A percentile compares a stretch with the other conserved stretches of the same genome.
Evolutionary conservation across 1,284 basidiomycete genomes (phyloP).

Genomic region (Athelia sp.): DNA sequence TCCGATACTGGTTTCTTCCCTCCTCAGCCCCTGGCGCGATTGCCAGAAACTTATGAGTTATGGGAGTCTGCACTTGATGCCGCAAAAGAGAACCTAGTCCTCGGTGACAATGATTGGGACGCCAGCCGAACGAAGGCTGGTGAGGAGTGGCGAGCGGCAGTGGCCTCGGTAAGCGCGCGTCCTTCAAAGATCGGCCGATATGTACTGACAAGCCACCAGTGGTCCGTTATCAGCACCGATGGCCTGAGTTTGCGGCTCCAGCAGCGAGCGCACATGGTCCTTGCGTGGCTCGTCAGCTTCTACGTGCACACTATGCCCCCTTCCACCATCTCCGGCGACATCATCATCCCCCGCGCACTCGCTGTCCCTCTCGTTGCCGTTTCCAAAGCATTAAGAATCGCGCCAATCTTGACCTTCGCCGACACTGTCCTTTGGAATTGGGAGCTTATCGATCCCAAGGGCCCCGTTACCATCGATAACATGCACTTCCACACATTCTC

Average conservation of each 20-base stretch:
- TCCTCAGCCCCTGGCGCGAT: constrained; percentile 52
- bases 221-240: constrained; percentile 61
- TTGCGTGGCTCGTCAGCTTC: constrained; percentile 86
- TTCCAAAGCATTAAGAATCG: constrained; percentile 76
- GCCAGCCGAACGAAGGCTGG: constrained; percentile 40
- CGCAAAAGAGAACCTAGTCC: constrained; percentile 52
- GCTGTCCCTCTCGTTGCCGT: constrained; percentile 79
- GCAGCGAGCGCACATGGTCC: constrained; percentile 84
- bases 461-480: constrained; percentile 55
- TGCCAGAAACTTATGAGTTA: constrained; percentile 51
- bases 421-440: constrained; percentile 97
- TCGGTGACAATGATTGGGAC: constrained; percentile 56
- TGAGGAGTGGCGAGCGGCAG: constrained; percentile 60
- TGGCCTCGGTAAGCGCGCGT: constrained; percentile 54
- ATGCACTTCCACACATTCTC: constrained; percentile 78
- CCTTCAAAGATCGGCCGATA: constrained; percentile 4
- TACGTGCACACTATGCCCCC: constrained; percentile 80
- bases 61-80: constrained; percentile 72
- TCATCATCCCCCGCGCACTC: constrained; percentile 70
- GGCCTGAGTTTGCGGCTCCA: constrained; percentile 56
- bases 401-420: constrained; percentile 93
- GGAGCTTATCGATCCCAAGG: constrained; percentile 52
- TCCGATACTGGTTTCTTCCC: constrained; percentile 83
- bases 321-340: constrained; percentile 29
- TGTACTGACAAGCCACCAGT: constrained; percentile 33